Evolutionary conservation across 768 basidiomycete species (phyloP).

Genomic region (Hygrophorus pudorinus): DNA sequence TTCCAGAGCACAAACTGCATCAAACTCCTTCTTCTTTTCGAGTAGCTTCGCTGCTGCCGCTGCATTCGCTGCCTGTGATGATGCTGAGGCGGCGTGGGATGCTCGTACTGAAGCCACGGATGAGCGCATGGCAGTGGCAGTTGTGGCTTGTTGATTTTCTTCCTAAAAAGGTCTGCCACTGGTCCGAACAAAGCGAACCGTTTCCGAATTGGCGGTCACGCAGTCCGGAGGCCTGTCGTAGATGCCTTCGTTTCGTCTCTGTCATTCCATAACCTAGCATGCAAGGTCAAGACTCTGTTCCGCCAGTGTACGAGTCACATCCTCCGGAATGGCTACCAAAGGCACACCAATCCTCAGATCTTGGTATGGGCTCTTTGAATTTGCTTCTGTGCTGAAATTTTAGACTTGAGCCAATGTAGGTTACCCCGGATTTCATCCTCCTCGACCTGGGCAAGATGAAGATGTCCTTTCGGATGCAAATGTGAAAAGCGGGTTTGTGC

Average conservation of each 20-base stretch:
- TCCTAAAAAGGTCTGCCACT: neutral
- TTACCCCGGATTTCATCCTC: slow-evolving; percentile 69
- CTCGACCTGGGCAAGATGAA: slow-evolving; percentile 65
- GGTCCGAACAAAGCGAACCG: no score
- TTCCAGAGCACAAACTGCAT: slow-evolving; percentile 66
- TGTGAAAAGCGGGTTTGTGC: slow-evolving; percentile 55
- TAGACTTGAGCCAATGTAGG: slow-evolving; percentile 29
- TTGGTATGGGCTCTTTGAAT: slow-evolving; percentile 34
- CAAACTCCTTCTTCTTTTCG: slow-evolving; percentile 78
- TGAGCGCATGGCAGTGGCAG: slow-evolving; percentile 45
- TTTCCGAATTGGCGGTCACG: no score
- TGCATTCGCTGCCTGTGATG: slow-evolving; percentile 31
- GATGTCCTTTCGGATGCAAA: slow-evolving; percentile 56
- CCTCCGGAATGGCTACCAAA: slow-evolving; percentile 71
- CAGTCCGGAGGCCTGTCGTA: no score
- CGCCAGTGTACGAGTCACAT: slow-evolving; percentile 44
- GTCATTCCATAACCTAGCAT: slow-evolving; percentile 2
- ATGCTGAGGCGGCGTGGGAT: slow-evolving; percentile 33
- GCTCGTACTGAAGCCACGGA: slow-evolving; percentile 42
- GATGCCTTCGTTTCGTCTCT: no score
- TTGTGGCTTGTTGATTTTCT: slow-evolving; percentile 47
- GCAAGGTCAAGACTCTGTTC: slow-evolving; percentile 1
- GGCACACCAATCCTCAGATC: slow-evolving; percentile 54
- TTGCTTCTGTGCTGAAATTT: neutral
- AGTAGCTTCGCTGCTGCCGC: slow-evolving; percentile 45